Percentiles rank a stretch among this genome's conserved stretches.
Conservation (phyloP, 2,329 filamentous ascomycete species). For the Aspergillus felis region DNA sequence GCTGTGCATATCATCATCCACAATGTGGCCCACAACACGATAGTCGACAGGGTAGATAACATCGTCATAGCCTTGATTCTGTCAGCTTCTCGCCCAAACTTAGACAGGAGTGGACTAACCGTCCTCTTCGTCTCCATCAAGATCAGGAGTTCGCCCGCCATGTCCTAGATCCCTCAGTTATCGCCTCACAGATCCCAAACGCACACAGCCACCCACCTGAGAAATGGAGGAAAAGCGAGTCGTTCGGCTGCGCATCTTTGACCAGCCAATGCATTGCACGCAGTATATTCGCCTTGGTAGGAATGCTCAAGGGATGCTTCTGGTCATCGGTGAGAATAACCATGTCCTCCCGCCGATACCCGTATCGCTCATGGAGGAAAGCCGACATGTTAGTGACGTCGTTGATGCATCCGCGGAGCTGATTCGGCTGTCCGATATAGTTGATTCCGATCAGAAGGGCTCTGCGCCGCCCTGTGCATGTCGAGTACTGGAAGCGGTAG, state of each 20-base stretch:
- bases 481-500: slow-evolving; percentile 90
- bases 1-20: slow-evolving; percentile 73
- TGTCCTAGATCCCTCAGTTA: slow-evolving; percentile 49
- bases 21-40: slow-evolving; percentile 64
- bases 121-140: slow-evolving; percentile 73
- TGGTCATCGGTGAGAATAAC: slow-evolving; percentile 95
- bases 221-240: slow-evolving; percentile 96
- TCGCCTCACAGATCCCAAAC: not conserved
- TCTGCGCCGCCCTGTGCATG: slow-evolving; percentile 82
- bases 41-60: slow-evolving; percentile 76
- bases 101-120: slow-evolving; percentile 28
- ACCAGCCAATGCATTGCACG: slow-evolving; percentile 99
- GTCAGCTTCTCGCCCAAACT: not conserved
- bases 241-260: slow-evolving; percentile 85
- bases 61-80: slow-evolving; percentile 59
- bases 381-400: slow-evolving; percentile 95
- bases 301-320: slow-evolving; percentile 94
- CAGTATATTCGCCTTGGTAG: slow-evolving; percentile 90
- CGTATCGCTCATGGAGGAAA: slow-evolving; percentile 79
- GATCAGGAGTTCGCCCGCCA: slow-evolving; percentile 69
- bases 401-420: slow-evolving; percentile 90
- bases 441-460: slow-evolving; percentile 92
- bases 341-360: slow-evolving; percentile 94
- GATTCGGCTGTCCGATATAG: slow-evolving; percentile 86
- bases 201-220: slow-evolving; percentile 57